A percentile compares a stretch with the other conserved stretches of the same genome.
These are phyloP conservation scores for barley (Hordeum vulgare) DNA, from an alignment of 176 grass and related monocot genomes.

Conservation along the genomic window MorexV3_pseudomolecules_assembly NC_058518.1:173235453-173235952, in stretches of 20 bases:
- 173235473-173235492: constrained; percentile 87
- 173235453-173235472: constrained; percentile 82
- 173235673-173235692: constrained; percentile 51
- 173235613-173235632: constrained; percentile 89
- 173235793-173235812: constrained; percentile 56
- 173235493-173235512: constrained; percentile 88
- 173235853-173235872: constrained; percentile 5
- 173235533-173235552: constrained; percentile 69
- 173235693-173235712: constrained; percentile 59
- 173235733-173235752: constrained; percentile 75
- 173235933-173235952: constrained; percentile 11
- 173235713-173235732: constrained; percentile 59
- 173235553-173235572: constrained; percentile 63
- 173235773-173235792: constrained; percentile 45
- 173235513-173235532: constrained; percentile 60
- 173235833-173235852: constrained; percentile 13
- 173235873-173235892: neutral
- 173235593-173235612: constrained; percentile 82
- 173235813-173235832: neutral
- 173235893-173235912: neutral
- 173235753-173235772: constrained; percentile 67
- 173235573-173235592: constrained; percentile 54
- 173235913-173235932: neutral
- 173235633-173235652: constrained; percentile 73
- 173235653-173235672: constrained; percentile 61